These are phyloP conservation scores for Penicillium chermesinum DNA, from an alignment of 495 filamentous ascomycete genomes.

Conservation along the genomic window DNA sequence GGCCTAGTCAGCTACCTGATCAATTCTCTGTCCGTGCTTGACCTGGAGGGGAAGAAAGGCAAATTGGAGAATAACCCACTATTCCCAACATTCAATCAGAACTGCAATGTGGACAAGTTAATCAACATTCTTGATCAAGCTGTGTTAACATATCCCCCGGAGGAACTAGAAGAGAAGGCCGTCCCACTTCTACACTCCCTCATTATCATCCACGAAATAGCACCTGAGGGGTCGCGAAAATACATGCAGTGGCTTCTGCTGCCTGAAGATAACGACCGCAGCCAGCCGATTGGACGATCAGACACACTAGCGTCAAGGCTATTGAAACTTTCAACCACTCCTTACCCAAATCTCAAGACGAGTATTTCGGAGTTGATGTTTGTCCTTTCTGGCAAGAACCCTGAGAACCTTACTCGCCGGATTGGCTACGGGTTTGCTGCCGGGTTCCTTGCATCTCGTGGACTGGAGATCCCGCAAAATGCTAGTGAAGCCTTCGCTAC, in stretches of 20 bases:
- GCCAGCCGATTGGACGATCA: conserved; percentile 68
- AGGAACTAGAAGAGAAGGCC: conserved; percentile 62
- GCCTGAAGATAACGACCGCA: conserved; percentile 75
- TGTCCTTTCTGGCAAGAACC: conserved; percentile 73
- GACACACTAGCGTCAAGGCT: conserved; percentile 71
- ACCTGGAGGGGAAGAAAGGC: conserved; percentile 51
- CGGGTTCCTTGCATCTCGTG: conserved; percentile 78
- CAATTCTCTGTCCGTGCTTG: conserved; percentile 75
- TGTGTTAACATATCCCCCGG: conserved; percentile 53
- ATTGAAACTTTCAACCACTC: conserved; percentile 71
- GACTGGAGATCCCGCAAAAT: conserved; percentile 67
- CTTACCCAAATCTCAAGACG: conserved; percentile 65
- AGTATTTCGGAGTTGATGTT: conserved; percentile 79
- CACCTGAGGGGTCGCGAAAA: conserved; percentile 56
- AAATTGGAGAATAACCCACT: conserved; percentile 43
- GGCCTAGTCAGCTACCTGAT: conserved; percentile 60
- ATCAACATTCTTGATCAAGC: conserved; percentile 69
- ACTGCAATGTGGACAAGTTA: conserved; percentile 60
- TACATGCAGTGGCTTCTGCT: conserved; percentile 65
- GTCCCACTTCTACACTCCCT: conserved; percentile 70
- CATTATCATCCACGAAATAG: conserved; percentile 64
- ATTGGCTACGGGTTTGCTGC: conserved; percentile 92
- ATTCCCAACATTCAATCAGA: conserved; percentile 63
- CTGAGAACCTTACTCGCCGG: conserved; percentile 66
- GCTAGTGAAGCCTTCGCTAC: conserved; percentile 54